Percentiles rank a stretch among this genome's conserved stretches.
phyloP scores from a whole-genome alignment of 225 moss, liverwort and hornwort species.

The Physcomitrium patens region DNA sequence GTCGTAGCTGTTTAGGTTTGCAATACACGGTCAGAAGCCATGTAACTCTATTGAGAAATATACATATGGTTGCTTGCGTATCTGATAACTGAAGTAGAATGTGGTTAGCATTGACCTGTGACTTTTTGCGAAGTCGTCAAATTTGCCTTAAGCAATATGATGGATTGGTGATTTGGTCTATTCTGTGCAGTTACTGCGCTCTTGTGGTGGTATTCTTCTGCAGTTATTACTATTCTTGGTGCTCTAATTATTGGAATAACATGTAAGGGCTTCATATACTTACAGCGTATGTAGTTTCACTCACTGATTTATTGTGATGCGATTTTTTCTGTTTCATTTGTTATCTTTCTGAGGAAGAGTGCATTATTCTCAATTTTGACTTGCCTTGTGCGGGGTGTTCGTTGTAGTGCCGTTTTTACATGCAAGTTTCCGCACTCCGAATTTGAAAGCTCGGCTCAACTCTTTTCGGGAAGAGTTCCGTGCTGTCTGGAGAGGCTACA shows the following conservation, averaged over 20 bases:
- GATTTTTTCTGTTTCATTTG: neutral
- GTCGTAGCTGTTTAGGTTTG: neutral
- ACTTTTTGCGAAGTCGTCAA: neutral
- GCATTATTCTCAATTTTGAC: slow-evolving; percentile 3
- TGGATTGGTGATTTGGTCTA: slow-evolving; percentile 21
- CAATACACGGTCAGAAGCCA: neutral
- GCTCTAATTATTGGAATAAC: slow-evolving; percentile 53
- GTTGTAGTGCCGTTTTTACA: slow-evolving; percentile 64
- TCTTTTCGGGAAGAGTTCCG: slow-evolving; percentile 76
- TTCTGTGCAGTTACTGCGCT: slow-evolving; percentile 52
- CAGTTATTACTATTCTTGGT: slow-evolving; percentile 58
- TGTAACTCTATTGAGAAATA: neutral
- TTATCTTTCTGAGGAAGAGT: slow-evolving; percentile 5
- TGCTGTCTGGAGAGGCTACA: slow-evolving; percentile 76
- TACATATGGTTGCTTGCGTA: neutral
- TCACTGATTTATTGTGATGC: neutral
- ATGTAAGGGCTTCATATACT: slow-evolving; percentile 40
- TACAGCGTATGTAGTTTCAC: too few relatives aligned
- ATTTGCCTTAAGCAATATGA: neutral
- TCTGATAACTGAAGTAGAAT: neutral
- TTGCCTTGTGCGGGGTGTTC: slow-evolving; percentile 18
- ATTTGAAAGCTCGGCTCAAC: slow-evolving; percentile 73
- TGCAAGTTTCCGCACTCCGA: slow-evolving; percentile 74
- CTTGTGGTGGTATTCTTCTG: slow-evolving; percentile 68
- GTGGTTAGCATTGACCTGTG: neutral